These are phyloP conservation scores for Ophiosphaerella narmari DNA, from an alignment of 2,329 filamentous ascomycete species.

Conservation along the genomic window DNA sequence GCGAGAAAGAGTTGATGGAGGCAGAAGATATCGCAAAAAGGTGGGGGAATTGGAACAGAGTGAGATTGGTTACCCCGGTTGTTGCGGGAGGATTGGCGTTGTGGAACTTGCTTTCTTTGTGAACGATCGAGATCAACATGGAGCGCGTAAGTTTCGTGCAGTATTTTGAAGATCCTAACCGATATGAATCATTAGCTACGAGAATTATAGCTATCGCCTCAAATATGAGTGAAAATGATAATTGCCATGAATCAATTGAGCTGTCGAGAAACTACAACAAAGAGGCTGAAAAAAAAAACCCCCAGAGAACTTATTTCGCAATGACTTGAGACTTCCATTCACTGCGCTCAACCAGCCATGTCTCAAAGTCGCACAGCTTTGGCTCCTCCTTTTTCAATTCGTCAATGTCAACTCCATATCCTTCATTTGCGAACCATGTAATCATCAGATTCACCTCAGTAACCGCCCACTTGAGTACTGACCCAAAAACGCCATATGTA, in stretches of 20 bases:
- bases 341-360: slow-evolving; percentile 56
- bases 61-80: slow-evolving; percentile 42
- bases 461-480: slow-evolving; percentile 48
- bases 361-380: slow-evolving; percentile 53
- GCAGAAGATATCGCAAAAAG: slow-evolving; percentile 40
- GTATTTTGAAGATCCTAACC: too few relatives aligned
- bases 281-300: too few relatives aligned
- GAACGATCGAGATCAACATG: background rate
- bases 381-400: slow-evolving; percentile 51
- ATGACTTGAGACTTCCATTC: slow-evolving; percentile 39
- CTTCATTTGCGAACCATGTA: slow-evolving; percentile 56
- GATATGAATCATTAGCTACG: too few relatives aligned
- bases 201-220: too few relatives aligned
- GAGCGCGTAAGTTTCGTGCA: too few relatives aligned
- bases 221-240: too few relatives aligned
- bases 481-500: slow-evolving; percentile 50
- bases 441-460: slow-evolving; percentile 55
- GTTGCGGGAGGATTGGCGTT: slow-evolving; percentile 42
- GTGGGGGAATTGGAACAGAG: slow-evolving; percentile 44
- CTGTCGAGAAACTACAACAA: background rate
- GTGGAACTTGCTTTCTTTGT: slow-evolving; percentile 33
- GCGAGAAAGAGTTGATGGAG: slow-evolving; percentile 37
- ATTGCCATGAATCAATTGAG: background rate
- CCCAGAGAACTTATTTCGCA: slow-evolving; percentile 6
- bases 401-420: slow-evolving; percentile 54